These are phyloP conservation scores for Ustilago vetiveriae DNA, from an alignment of 1,284 basidiomycete genomes.

Conservation along the genomic window DNA sequence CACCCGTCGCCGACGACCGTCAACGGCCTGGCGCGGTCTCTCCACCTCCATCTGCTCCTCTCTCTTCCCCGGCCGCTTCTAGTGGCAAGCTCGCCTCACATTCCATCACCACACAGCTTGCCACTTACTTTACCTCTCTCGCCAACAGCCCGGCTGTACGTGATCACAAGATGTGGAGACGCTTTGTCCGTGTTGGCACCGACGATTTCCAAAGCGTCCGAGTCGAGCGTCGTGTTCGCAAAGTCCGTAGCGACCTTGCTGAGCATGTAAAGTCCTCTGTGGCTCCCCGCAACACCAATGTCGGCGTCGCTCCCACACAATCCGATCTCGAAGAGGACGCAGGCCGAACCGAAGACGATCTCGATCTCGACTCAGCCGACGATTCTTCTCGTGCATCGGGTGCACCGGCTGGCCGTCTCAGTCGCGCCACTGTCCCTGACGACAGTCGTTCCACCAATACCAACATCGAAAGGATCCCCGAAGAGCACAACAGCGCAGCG, in stretches of 20 bases:
- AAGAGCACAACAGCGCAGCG: conserved; percentile 37
- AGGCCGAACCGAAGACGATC: conserved; percentile 50
- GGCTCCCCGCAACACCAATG: conserved; percentile 57
- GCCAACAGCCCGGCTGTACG: conserved; percentile 76
- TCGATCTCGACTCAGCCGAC: conserved; percentile 47
- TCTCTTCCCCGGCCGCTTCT: conserved; percentile 24
- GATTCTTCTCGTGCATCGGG: conserved; percentile 32
- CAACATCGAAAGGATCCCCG: conserved; percentile 56
- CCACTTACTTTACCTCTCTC: conserved; percentile 79
- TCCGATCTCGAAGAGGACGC: conserved; percentile 56
- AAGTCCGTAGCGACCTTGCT: conserved; percentile 77
- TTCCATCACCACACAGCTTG: conserved; percentile 69
- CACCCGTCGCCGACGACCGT: conserved; percentile 16
- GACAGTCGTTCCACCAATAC: conserved; percentile 40
- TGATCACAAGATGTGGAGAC: conserved; percentile 78
- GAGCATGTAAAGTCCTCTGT: conserved; percentile 50
- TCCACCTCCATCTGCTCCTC: conserved; percentile 41
- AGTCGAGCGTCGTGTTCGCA: conserved; percentile 84
- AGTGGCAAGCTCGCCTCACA: conserved; percentile 25
- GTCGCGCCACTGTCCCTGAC: conserved; percentile 31
- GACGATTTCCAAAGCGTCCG: conserved; percentile 86
- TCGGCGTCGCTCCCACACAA: conserved; percentile 47
- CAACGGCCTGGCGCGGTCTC: conserved; percentile 13
- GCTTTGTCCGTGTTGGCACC: conserved; percentile 82
- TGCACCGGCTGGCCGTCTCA: conserved; percentile 22